phyloP scores from a whole-genome alignment of 345 rosid genomes.

The Euphorbia pulcherrima region DNA sequence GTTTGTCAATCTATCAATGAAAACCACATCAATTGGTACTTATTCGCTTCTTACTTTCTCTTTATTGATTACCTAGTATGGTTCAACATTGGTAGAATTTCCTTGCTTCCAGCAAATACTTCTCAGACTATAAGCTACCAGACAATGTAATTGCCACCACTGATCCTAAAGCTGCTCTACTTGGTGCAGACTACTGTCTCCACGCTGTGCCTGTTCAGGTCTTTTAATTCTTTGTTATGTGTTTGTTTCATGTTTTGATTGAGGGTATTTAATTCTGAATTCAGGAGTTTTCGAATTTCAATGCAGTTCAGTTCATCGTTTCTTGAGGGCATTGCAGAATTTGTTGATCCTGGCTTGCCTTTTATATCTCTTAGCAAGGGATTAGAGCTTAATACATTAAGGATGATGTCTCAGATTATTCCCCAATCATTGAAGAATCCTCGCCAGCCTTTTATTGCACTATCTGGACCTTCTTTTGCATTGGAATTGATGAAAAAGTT shows the following conservation, averaged over 20 bases:
- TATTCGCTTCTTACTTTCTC: background rate
- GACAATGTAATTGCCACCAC: slow-evolving; percentile 74
- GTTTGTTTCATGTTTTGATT: background rate
- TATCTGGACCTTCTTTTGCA: slow-evolving; percentile 92
- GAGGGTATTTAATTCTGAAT: too few relatives aligned
- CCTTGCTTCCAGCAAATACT: slow-evolving; percentile 57
- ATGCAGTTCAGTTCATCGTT: slow-evolving; percentile 81
- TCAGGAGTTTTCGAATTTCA: slow-evolving; percentile 22
- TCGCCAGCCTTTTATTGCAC: slow-evolving; percentile 78
- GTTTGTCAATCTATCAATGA: slow-evolving; percentile 68
- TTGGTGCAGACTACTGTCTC: slow-evolving; percentile 76
- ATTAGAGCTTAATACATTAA: slow-evolving; percentile 75
- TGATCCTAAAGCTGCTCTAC: slow-evolving; percentile 68
- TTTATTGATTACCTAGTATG: background rate
- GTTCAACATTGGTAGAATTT: slow-evolving; percentile 1
- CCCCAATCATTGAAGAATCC: slow-evolving; percentile 66
- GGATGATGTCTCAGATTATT: slow-evolving; percentile 94
- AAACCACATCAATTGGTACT: slow-evolving; percentile 52
- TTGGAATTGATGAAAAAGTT: slow-evolving; percentile 78
- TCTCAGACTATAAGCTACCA: slow-evolving; percentile 75
- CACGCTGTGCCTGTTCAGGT: slow-evolving; percentile 98
- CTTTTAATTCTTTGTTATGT: background rate
- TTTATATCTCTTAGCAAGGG: slow-evolving; percentile 95
- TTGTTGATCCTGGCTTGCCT: slow-evolving; percentile 81
- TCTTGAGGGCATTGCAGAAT: slow-evolving; percentile 67